A percentile compares a stretch with the other conserved stretches of the same genome.
Evolutionary conservation across 306 rosid species (phyloP).

Genomic region (Castanospermum australe): DNA sequence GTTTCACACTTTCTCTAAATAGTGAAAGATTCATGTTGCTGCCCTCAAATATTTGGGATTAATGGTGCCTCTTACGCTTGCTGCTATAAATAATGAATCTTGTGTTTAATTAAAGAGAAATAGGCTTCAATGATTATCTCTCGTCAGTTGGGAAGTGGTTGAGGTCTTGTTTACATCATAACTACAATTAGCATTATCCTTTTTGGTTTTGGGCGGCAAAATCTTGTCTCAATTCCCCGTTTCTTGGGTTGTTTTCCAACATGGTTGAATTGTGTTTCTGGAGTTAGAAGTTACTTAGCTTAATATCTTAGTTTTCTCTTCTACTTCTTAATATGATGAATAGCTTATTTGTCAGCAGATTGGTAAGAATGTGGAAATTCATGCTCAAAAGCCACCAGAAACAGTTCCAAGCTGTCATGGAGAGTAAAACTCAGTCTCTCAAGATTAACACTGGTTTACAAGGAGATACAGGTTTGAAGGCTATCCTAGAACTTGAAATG

Average conservation of each 20-base stretch:
- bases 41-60: background rate
- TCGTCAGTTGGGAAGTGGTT: slow-evolving; percentile 17
- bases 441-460: slow-evolving; percentile 55
- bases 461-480: slow-evolving; percentile 82
- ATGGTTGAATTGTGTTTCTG: slow-evolving; percentile 11
- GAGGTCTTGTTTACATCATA: background rate
- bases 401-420: slow-evolving; percentile 92
- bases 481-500: slow-evolving; percentile 83
- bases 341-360: slow-evolving; percentile 53
- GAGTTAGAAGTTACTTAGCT: background rate
- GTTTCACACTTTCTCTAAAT: too few relatives aligned
- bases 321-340: slow-evolving; percentile 23
- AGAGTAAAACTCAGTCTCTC: slow-evolving; percentile 74
- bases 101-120: background rate
- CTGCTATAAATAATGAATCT: background rate
- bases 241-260: background rate
- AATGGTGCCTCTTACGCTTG: background rate
- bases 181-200: background rate
- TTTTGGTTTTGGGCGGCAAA: slow-evolving; percentile 4
- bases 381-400: slow-evolving; percentile 93
- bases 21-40: background rate
- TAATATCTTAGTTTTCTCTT: background rate
- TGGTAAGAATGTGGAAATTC: slow-evolving; percentile 92
- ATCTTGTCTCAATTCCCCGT: background rate
- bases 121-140: slow-evolving; percentile 18